These are phyloP conservation scores for Epichloe glyceriae DNA, from an alignment of 2,329 filamentous ascomycete genomes.

Conservation along the genomic window DNA sequence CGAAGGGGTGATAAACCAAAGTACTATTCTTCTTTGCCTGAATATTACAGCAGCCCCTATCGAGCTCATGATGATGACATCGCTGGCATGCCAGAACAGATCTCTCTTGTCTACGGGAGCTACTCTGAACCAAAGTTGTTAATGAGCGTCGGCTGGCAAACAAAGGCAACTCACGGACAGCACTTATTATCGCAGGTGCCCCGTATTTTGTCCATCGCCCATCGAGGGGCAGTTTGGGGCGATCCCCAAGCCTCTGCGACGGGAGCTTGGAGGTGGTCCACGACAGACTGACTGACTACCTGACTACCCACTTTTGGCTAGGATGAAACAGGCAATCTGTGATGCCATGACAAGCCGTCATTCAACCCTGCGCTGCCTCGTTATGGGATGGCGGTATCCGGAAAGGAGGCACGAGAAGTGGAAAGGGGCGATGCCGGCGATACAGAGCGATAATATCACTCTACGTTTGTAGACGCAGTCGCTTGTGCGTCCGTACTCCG, in stretches of 20 bases:
- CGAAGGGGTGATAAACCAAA: neutral
- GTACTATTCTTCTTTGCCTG: neutral
- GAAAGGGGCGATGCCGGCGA: too few species aligned
- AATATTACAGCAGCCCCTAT: too few species aligned
- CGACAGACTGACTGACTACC: neutral
- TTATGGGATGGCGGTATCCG: too few species aligned
- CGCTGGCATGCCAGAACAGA: neutral
- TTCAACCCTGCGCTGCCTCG: too few species aligned
- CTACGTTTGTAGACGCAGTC: too few species aligned
- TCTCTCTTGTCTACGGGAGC: neutral
- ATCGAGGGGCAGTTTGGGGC: neutral
- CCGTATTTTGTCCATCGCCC: too few species aligned
- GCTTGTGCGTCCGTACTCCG: too few species aligned
- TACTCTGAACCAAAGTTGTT: neutral
- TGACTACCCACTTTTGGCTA: conserved; percentile 1
- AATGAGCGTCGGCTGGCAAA: neutral
- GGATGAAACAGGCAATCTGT: conserved; percentile 4
- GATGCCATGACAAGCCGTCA: too few species aligned
- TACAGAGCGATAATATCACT: too few species aligned
- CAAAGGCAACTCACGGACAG: neutral
- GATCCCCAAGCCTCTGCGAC: conserved; percentile 4
- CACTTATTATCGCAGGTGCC: too few species aligned
- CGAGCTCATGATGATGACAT: too few species aligned
- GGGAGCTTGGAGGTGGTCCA: conserved; percentile 2
- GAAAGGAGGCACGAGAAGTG: too few species aligned